A percentile compares a stretch with the other conserved stretches of the same genome.
Conservation (phyloP, 1,284 basidiomycete genomes). For the Ustilago vetiveriae region DNA sequence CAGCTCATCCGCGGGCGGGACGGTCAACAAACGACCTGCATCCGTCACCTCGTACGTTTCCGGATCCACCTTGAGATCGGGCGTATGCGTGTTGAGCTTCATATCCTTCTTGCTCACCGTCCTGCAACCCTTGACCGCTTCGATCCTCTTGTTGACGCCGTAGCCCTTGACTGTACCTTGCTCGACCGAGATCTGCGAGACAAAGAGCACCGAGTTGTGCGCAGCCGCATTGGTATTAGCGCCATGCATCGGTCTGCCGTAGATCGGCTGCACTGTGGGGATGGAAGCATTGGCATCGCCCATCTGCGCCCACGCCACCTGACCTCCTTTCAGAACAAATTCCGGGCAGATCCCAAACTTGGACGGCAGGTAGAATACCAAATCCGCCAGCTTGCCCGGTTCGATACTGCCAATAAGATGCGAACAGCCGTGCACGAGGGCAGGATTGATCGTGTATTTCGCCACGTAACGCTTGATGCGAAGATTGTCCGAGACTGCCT, state of each 20-base stretch:
- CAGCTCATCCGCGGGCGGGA: constrained; percentile 54
- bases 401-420: constrained; percentile 87
- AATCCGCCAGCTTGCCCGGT: constrained; percentile 85
- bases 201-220: constrained; percentile 83
- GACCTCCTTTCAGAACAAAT: constrained; percentile 91
- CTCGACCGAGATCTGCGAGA: constrained; percentile 64
- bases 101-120: constrained; percentile 84
- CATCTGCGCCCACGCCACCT: constrained; percentile 90
- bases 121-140: constrained; percentile 82
- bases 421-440: constrained; percentile 91
- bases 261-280: constrained; percentile 88
- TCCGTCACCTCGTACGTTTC: constrained; percentile 74
- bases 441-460: constrained; percentile 98
- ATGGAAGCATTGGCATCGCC: constrained; percentile 88
- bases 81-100: constrained; percentile 88
- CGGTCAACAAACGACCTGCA: constrained; percentile 48
- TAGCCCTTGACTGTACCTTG: constrained; percentile 75
- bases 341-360: constrained; percentile 92
- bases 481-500: constrained; percentile 79
- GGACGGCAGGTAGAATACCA: constrained; percentile 92
- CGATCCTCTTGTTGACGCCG: constrained; percentile 77
- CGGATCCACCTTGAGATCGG: constrained; percentile 87
- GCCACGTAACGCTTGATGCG: constrained; percentile 96
- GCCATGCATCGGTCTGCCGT: constrained; percentile 90
- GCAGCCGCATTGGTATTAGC: constrained; percentile 78